Evolutionary conservation across 164 flowering plant species (phyloP).

Genomic region (Warburgia ugandensis): DNA sequence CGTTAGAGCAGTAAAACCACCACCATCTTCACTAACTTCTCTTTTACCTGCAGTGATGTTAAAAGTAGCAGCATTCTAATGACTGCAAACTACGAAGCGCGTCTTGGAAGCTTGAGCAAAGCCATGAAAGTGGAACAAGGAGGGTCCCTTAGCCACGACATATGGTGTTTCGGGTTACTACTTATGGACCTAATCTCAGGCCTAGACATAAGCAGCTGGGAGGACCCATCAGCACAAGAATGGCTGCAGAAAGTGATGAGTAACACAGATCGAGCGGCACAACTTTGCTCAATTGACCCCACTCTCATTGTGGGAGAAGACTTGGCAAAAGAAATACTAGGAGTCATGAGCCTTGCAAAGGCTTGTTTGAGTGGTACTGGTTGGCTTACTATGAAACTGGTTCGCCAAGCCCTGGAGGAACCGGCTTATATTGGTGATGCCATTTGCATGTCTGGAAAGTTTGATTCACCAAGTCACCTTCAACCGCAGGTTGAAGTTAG

Average conservation of each 20-base stretch:
- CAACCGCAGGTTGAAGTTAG: too few relatives aligned
- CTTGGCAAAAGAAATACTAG: not conserved
- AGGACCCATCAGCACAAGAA: not conserved
- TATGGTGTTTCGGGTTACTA: constrained; percentile 2
- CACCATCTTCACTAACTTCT: too few relatives aligned
- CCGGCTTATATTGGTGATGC: constrained; percentile 1
- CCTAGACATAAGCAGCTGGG: constrained; percentile 2
- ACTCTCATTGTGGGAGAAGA: constrained; percentile 8
- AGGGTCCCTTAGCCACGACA: not conserved
- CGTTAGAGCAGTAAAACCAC: too few relatives aligned
- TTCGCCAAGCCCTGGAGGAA: constrained; percentile 3
- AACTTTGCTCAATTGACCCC: constrained; percentile 5
- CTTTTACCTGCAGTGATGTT: not conserved
- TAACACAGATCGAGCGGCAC: not conserved
- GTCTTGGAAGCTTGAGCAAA: constrained; percentile 5
- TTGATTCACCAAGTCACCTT: too few relatives aligned
- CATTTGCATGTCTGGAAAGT: not conserved
- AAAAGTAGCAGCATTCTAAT: constrained; percentile 7
- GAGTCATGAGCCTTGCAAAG: constrained; percentile 1
- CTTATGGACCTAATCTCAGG: constrained; percentile 11
- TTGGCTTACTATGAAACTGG: constrained; percentile 4
- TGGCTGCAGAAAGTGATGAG: constrained; percentile 4
- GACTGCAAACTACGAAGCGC: constrained; percentile 1
- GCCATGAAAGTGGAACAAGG: constrained; percentile 2
- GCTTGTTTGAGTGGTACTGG: constrained; percentile 1